phyloP scores from a whole-genome alignment of 2,329 filamentous ascomycete species.

The Neurospora sp. region DNA sequence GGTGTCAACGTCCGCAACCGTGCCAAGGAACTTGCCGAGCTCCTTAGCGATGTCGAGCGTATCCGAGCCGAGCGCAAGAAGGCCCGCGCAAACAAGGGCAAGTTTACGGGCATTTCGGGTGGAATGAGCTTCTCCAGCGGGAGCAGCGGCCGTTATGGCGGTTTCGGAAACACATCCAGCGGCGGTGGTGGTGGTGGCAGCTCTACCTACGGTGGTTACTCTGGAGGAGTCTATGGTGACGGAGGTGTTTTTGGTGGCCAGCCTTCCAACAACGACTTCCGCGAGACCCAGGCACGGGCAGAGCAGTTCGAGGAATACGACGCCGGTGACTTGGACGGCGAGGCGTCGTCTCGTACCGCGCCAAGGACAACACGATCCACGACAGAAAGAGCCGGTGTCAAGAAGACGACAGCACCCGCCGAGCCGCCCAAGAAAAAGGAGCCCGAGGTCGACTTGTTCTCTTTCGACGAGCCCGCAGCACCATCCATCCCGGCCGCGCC shows the following conservation, averaged over 20 bases:
- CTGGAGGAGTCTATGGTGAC: conserved; percentile 81
- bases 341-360: conserved; percentile 33
- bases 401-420: conserved; percentile 46
- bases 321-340: conserved; percentile 62
- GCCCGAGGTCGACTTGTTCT: conserved; percentile 86
- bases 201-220: conserved; percentile 46
- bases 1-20: conserved; percentile 95
- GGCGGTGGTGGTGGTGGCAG: conserved; percentile 27
- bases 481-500: conserved; percentile 33
- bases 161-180: conserved; percentile 80
- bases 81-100: conserved; percentile 78
- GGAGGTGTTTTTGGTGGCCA: conserved; percentile 87
- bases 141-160: conserved; percentile 60
- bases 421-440: conserved; percentile 66
- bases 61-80: conserved; percentile 83
- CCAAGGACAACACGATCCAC: conserved; percentile 40
- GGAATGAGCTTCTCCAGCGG: conserved; percentile 46
- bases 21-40: conserved; percentile 87
- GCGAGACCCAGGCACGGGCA: conserved; percentile 49
- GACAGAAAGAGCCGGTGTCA: conserved; percentile 34
- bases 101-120: conserved; percentile 91
- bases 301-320: conserved; percentile 96
- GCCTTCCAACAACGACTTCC: conserved; percentile 50
- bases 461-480: conserved; percentile 69
- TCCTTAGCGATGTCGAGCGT: conserved; percentile 84